phyloP scores from a whole-genome alignment of 2,329 filamentous ascomycete genomes.

The Colletotrichum somersetense region DNA sequence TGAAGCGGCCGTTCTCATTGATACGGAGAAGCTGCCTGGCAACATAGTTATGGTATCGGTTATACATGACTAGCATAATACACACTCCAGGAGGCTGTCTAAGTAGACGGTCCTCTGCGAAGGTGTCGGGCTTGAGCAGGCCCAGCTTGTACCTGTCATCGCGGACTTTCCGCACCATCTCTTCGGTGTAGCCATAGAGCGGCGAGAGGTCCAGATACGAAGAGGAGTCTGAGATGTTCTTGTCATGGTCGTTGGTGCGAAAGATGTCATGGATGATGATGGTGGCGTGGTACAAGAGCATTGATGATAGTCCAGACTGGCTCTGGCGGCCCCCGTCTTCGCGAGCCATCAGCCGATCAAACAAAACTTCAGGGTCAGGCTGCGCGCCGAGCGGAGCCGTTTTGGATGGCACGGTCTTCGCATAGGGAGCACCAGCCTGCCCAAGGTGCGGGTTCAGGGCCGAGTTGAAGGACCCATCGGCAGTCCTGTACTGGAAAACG shows the following conservation, averaged over 20 bases:
- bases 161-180: conserved; percentile 52
- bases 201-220: conserved; percentile 61
- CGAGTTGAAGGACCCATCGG: conserved; percentile 49
- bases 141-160: conserved; percentile 52
- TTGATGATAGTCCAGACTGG: conserved; percentile 77
- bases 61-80: conserved; percentile 76
- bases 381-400: conserved; percentile 45
- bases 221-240: conserved; percentile 50
- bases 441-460: conserved; percentile 47
- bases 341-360: conserved; percentile 66
- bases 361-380: conserved; percentile 49
- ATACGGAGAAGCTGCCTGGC: conserved; percentile 68
- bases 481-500: conserved; percentile 45
- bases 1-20: conserved; percentile 43
- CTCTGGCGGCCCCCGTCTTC: conserved; percentile 62
- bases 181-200: conserved; percentile 55
- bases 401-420: conserved; percentile 48
- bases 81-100: conserved; percentile 78
- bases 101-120: conserved; percentile 73
- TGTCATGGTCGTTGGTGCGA: conserved; percentile 50
- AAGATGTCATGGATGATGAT: conserved; percentile 63
- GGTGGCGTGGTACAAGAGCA: conserved; percentile 80
- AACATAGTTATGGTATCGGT: conserved; percentile 77
- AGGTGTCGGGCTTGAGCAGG: conserved; percentile 67
- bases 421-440: conserved; percentile 48